Base-by-base conservation (phyloP, 2,329 filamentous ascomycete species). In the Hymenoscyphus fraxineus region DNA sequence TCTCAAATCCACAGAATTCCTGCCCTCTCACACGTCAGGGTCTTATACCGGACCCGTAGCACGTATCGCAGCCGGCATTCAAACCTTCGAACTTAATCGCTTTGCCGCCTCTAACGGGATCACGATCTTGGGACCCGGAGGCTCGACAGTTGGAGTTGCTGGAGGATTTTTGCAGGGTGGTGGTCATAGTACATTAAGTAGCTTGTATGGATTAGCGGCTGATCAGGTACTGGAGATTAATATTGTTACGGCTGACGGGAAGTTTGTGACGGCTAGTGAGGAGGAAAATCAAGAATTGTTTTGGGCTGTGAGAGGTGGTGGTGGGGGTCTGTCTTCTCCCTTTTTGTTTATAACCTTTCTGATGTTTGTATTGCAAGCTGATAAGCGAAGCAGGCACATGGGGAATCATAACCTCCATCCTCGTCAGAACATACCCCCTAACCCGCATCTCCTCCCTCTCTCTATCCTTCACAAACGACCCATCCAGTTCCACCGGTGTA, bases 341-440 rank as follows among this genome's bases (percentile, higher is more conserved):
- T 6, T 65, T 47, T 19, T 35, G 22, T 39, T 35, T 3, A 27
- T 27, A 27, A 3, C 27, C 27, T 3, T 27, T 27, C 27, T 2
- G 3, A 27, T 27, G 27, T 27, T 27, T 27, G 27, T 27, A 27
- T 27, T 27, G 1, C 27, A 27, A 27, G 2, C 32, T 38, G 19
- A 58, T 58, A 19, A 40, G 38, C 32, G 13, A 19, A 3, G 13
- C 10, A 68, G 82, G 81, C 13, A 66, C 66, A 15, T 68, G 60
- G 31, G 68, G 66, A 44, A 44, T 66, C 9, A 58, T 66, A 4
- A 68, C 63, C 1, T 85, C 83, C 0, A 76, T 87, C 55, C 87
- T 84, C 0, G 72, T 83, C 13, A 81, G 82, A 64, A 81, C 83
- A 0, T 77, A 85, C 69, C 78, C 80, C 0, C 79, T 78, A 2